Evolutionary conservation across 1,284 basidiomycete genomes (phyloP).

Genomic region (Tausonia pullulans): DNA sequence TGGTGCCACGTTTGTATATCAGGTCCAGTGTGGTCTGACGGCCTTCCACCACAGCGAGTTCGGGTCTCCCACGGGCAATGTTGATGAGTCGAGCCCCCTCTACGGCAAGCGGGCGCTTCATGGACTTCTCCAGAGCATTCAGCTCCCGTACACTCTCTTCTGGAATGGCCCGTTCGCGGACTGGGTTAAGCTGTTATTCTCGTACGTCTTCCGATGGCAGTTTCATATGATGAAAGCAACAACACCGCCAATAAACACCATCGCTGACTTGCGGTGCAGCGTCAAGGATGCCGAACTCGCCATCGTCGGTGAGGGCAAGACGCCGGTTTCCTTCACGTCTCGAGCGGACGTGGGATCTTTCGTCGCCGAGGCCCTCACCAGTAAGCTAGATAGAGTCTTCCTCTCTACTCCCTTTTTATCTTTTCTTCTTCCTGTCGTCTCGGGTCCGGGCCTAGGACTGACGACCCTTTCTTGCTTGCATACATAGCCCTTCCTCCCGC

Average conservation of each 20-base stretch:
- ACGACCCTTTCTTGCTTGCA: neutral
- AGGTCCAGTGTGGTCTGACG: no score
- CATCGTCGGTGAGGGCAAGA: slow-evolving; percentile 12
- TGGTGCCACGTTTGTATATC: no score
- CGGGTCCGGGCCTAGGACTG: no score
- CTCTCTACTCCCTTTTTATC: neutral
- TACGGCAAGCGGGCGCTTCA: slow-evolving; percentile 12
- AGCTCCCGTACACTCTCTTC: slow-evolving; percentile 15
- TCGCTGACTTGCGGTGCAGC: neutral
- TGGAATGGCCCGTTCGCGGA: slow-evolving; percentile 18
- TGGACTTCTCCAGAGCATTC: slow-evolving; percentile 4
- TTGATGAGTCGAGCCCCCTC: neutral
- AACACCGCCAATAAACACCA: no score
- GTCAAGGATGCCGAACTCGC: slow-evolving; percentile 14
- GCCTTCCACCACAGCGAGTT: slow-evolving; percentile 12
- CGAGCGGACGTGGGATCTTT: slow-evolving; percentile 11
- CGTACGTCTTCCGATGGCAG: neutral
- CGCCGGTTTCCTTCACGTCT: slow-evolving; percentile 11
- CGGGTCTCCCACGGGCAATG: neutral
- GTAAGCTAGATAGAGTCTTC: neutral
- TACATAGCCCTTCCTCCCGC: slow-evolving; percentile 3
- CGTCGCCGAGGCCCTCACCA: slow-evolving; percentile 12
- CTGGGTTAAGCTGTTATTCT: slow-evolving; percentile 4
- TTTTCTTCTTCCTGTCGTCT: neutral
- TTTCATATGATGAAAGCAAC: no score